These are phyloP conservation scores for Sugiyamaella grinbergsii DNA, from an alignment of 1,139 yeast species.

Conservation along the genomic window DNA sequence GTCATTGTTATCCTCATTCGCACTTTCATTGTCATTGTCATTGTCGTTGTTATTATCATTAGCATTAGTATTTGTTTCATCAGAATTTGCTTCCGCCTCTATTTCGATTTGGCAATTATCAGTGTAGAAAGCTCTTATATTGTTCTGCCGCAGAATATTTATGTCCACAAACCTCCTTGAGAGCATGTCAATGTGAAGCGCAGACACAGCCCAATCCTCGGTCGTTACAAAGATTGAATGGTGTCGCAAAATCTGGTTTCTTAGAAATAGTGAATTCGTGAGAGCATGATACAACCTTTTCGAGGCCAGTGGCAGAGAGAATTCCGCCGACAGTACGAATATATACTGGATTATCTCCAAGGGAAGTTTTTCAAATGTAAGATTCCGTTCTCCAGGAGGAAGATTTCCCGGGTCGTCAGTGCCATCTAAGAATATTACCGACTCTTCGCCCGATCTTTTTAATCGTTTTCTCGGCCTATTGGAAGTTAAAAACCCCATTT, in stretches of 20 bases:
- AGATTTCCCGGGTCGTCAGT: neutral
- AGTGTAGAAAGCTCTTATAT: conserved; percentile 9
- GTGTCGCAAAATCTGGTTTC: conserved; percentile 6
- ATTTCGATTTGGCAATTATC: neutral
- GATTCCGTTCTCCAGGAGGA: neutral
- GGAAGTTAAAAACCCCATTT: conserved; percentile 12
- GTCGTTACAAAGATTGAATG: neutral
- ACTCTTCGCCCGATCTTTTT: neutral
- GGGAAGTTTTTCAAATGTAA: conserved; percentile 13
- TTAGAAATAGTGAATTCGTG: neutral
- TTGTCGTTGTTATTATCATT: neutral
- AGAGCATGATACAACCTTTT: conserved; percentile 4
- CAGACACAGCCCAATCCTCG: conserved; percentile 2
- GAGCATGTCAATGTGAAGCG: conserved; percentile 8
- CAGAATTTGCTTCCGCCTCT: neutral
- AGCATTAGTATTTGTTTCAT: neutral
- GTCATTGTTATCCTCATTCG: too few species aligned
- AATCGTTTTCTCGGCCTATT: conserved; percentile 7
- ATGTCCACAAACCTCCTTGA: conserved; percentile 6
- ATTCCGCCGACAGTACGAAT: conserved; percentile 13
- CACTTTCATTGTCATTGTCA: neutral
- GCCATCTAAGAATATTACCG: too few species aligned
- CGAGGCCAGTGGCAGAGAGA: conserved; percentile 9
- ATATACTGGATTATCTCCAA: conserved; percentile 16
- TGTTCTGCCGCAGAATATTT: neutral